Percentiles rank a stretch among this genome's conserved stretches.
phyloP scores from a whole-genome alignment of 208 protist genomes.

The Lotmaria passim region DNA sequence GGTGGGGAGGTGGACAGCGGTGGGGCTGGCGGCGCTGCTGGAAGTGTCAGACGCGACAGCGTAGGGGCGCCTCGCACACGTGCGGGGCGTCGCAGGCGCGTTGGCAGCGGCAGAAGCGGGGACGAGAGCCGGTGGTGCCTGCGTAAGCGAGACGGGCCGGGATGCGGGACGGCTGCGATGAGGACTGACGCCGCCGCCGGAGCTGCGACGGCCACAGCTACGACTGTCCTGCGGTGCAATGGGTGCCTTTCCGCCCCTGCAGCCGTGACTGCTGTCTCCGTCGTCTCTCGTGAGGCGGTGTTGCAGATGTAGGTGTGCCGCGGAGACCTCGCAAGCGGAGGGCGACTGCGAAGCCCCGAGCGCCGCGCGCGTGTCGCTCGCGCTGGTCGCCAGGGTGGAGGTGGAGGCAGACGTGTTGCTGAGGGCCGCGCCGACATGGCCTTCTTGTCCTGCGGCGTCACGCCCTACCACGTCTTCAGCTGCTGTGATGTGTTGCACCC shows the following conservation, averaged over 20 bases:
- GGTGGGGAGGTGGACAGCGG: constrained; percentile 5
- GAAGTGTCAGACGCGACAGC: background rate
- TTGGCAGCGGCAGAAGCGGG: background rate
- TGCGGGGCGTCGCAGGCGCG: background rate
- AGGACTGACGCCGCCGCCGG: background rate
- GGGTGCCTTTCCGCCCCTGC: no score
- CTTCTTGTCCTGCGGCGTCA: background rate
- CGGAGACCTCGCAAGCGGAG: background rate
- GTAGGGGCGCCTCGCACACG: no score
- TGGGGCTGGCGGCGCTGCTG: background rate
- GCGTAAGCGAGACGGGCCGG: background rate
- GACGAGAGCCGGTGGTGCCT: background rate
- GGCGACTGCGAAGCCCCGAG: background rate
- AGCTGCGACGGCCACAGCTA: no score
- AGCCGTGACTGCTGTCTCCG: no score
- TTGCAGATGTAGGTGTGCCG: no score
- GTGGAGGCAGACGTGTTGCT: background rate
- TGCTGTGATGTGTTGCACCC: background rate
- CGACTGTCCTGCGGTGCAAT: no score
- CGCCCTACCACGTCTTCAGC: background rate
- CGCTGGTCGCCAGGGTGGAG: background rate
- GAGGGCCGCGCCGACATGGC: background rate
- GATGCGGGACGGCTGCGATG: background rate
- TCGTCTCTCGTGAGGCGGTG: no score
- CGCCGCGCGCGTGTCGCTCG: background rate